These are phyloP conservation scores for Tephrocybe sp. DNA, from an alignment of 768 basidiomycete species.

Conservation along the genomic window DNA sequence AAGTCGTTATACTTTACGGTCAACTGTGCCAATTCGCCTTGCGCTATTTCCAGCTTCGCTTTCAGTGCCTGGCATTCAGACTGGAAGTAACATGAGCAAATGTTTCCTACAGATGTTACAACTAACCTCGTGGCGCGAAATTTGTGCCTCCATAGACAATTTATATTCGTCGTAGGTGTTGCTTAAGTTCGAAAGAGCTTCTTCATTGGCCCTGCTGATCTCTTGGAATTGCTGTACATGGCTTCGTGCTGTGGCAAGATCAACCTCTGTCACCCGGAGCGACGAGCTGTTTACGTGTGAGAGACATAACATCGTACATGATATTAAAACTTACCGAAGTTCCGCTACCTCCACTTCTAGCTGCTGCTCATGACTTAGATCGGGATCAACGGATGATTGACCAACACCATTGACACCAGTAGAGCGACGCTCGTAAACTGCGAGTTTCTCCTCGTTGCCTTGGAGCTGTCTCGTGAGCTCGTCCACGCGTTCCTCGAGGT, in stretches of 20 bases:
- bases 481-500: conserved; percentile 71
- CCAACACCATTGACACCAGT: conserved; percentile 31
- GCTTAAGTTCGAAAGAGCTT: conserved; percentile 68
- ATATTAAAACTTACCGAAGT: conserved; percentile 53
- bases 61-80: conserved; percentile 63
- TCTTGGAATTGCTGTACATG: conserved; percentile 86
- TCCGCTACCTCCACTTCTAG: conserved; percentile 85
- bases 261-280: conserved; percentile 77
- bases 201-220: conserved; percentile 82
- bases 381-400: conserved; percentile 37
- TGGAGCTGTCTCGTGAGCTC: conserved; percentile 64
- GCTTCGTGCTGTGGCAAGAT: conserved; percentile 65
- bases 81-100: conserved; percentile 34
- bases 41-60: conserved; percentile 54
- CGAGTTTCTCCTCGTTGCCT: conserved; percentile 80
- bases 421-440: conserved; percentile 79
- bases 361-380: conserved; percentile 70
- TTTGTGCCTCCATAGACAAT: conserved; percentile 64
- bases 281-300: conserved; percentile 50
- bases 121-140: conserved; percentile 67
- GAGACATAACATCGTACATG: not conserved
- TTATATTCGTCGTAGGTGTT: conserved; percentile 81
- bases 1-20: conserved; percentile 53
- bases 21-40: conserved; percentile 53
- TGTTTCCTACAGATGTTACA: not conserved